phyloP scores from a whole-genome alignment of 2,329 filamentous ascomycete genomes.

The Thelonectria discophora region DNA sequence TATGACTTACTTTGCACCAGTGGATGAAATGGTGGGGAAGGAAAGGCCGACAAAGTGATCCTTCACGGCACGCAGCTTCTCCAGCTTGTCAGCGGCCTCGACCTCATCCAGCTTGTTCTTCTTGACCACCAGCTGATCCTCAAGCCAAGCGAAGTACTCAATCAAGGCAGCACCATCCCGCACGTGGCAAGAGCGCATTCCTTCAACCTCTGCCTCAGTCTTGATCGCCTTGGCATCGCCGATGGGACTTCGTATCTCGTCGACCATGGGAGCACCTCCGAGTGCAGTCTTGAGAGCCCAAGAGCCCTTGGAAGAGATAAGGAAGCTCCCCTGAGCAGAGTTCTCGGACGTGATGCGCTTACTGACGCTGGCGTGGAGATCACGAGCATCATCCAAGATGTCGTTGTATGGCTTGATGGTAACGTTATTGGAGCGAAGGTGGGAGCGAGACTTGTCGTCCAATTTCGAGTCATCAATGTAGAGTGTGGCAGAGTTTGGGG shows the following conservation, averaged over 20 bases:
- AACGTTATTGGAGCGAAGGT: constrained; percentile 76
- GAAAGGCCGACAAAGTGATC: constrained; percentile 88
- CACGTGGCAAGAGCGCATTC: constrained; percentile 94
- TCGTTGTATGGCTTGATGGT: constrained; percentile 81
- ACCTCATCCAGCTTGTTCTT: constrained; percentile 85
- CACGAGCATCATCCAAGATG: constrained; percentile 81
- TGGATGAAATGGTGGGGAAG: constrained; percentile 96
- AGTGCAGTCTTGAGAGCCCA: constrained; percentile 91
- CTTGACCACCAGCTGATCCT: constrained; percentile 82
- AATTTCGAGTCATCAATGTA: constrained; percentile 88
- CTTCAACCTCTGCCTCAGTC: constrained; percentile 86
- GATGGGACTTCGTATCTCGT: constrained; percentile 87
- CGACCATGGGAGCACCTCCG: constrained; percentile 84
- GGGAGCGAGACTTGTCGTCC: constrained; percentile 70
- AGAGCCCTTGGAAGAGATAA: constrained; percentile 88
- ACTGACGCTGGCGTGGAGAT: constrained; percentile 58
- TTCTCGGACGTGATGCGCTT: constrained; percentile 47
- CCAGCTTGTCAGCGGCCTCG: constrained; percentile 88
- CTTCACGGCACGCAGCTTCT: constrained; percentile 73
- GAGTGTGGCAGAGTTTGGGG: constrained; percentile 76
- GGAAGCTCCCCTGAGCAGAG: constrained; percentile 68
- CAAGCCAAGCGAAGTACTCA: constrained; percentile 96
- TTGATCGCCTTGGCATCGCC: constrained; percentile 94
- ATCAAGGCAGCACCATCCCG: constrained; percentile 90
- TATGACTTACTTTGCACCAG: constrained; percentile 72